Percentiles rank a stretch among this genome's conserved stretches.
phyloP scores from a whole-genome alignment of 2,329 filamentous ascomycete species.

The Cladosporium sp. region DNA sequence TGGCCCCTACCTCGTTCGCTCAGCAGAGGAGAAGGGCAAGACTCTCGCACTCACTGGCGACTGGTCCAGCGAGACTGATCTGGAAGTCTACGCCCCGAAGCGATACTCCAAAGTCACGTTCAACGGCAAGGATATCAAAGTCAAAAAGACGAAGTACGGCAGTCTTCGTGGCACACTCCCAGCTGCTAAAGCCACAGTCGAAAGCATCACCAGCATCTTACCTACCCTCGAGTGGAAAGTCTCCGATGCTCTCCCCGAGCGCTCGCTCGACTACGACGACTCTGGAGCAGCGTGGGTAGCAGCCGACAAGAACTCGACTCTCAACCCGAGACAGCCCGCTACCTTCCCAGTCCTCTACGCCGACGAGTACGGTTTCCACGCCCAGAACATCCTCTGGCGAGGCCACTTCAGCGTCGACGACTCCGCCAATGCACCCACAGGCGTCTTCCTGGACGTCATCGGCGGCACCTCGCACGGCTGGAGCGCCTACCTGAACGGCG shows the following conservation, averaged over 20 bases:
- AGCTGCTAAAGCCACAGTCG: slow-evolving; percentile 25
- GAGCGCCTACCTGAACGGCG: slow-evolving; percentile 59
- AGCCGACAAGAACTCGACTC: slow-evolving; percentile 39
- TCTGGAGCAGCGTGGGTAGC: slow-evolving; percentile 46
- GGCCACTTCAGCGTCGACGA: slow-evolving; percentile 41
- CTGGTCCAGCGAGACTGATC: slow-evolving; percentile 34
- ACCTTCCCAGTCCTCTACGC: slow-evolving; percentile 45
- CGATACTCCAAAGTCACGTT: slow-evolving; percentile 36
- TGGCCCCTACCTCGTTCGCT: slow-evolving; percentile 44
- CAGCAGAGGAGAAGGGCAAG: slow-evolving; percentile 29
- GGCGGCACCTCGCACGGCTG: slow-evolving; percentile 59
- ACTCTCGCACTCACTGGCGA: slow-evolving; percentile 40
- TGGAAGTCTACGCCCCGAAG: slow-evolving; percentile 41
- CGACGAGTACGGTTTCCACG: slow-evolving; percentile 46
- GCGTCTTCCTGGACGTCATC: slow-evolving; percentile 53
- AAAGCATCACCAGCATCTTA: slow-evolving; percentile 34
- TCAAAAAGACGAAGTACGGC: slow-evolving; percentile 38
- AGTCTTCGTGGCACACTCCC: slow-evolving; percentile 37
- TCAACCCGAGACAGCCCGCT: slow-evolving; percentile 41
- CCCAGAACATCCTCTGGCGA: slow-evolving; percentile 45
- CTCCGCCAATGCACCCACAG: slow-evolving; percentile 29
- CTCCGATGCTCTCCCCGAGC: slow-evolving; percentile 52
- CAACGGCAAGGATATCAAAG: slow-evolving; percentile 39
- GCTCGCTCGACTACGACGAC: slow-evolving; percentile 45
- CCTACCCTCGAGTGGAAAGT: slow-evolving; percentile 52